A percentile compares a stretch with the other conserved stretches of the same genome.
Conservation (phyloP, 2,329 filamentous ascomycete species). For the Venturia aucupariae region DNA sequence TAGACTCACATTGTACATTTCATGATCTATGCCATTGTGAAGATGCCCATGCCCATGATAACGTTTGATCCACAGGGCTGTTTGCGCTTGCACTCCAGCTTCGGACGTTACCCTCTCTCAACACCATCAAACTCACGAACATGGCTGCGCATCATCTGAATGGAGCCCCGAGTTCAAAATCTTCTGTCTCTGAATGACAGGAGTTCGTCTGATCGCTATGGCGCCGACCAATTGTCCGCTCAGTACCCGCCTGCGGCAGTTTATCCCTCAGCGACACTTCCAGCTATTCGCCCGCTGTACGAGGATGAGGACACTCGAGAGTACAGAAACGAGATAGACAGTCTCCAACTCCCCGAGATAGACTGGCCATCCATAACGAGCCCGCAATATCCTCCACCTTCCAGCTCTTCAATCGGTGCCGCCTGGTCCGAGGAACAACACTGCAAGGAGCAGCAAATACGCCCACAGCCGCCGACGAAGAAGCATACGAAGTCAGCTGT, state of each 20-base stretch:
- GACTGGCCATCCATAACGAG: constrained; percentile 10
- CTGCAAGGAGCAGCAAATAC: background rate
- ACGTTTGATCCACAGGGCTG: background rate
- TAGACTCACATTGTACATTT: background rate
- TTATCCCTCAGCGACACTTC: constrained; percentile 11
- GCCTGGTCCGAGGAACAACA: background rate
- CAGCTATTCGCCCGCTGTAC: constrained; percentile 8
- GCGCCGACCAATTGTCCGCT: background rate
- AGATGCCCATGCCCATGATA: background rate
- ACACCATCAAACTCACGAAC: background rate
- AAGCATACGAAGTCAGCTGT: constrained; percentile 8
- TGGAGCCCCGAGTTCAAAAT: constrained; percentile 13
- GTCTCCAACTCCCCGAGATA: constrained; percentile 8
- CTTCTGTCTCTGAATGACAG: constrained; percentile 5
- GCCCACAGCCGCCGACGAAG: background rate
- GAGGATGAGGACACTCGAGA: constrained; percentile 8
- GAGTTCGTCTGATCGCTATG: constrained; percentile 5
- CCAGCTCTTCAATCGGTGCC: background rate
- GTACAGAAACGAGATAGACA: constrained; percentile 13
- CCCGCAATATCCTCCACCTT: background rate
- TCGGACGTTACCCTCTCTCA: too few species aligned
- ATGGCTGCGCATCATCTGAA: constrained; percentile 2
- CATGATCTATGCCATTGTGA: background rate
- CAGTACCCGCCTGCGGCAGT: constrained; percentile 6
- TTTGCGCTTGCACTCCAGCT: background rate